Base-by-base conservation (phyloP, 176 grass and related monocot species). In the Rhipidocladum racemiflorum region DNA sequence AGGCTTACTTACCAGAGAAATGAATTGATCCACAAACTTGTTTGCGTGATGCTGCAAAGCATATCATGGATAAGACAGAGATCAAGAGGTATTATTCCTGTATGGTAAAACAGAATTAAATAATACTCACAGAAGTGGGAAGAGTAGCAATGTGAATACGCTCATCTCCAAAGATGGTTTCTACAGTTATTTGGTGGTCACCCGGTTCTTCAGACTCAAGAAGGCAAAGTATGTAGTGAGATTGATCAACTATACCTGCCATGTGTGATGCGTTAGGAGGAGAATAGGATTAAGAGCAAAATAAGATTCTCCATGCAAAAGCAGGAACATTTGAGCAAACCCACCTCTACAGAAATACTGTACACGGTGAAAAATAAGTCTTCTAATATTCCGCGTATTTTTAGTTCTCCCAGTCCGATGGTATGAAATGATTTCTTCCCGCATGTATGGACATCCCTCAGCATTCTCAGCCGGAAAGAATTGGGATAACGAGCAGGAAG, bases 11-110 rank as follows among this genome's bases (percentile, higher is more conserved):
- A 92, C 90, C 76, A 92, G 42, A 27, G 14, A 72, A 81, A 83
- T 78, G 40, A 87, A 92, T 68, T 92, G 90, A 62, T 74, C 87
- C 72, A 88, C 84, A 87, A 92, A 86, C 55, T 81, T 69, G 61
- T 66, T 77, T 68, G 87, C 87, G 38, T 89, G 69, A 81, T 83
- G 60, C 87, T 92, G 87, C 30, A 76, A 89, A 87, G 24, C 9
- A 87, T 68, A 67, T 28, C 38, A 67, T 51, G 30, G 38, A 70
- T 64, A 48, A 78, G 79, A 79, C 67, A 62, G 16, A 69, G 21
- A 72, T 35, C 53, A 49, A 64, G 70, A 69, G 50, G 50, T 64
- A 35, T 29, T 48, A 30, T 28, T 73, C 28, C 20, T 20, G 64
- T 48, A 54, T 49, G 15, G 25, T 81, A 53, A 13, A 51, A 57